These are phyloP conservation scores for Podila verticillata DNA, from an alignment of 192 early-diverging fungal species.

Conservation along the genomic window DNA sequence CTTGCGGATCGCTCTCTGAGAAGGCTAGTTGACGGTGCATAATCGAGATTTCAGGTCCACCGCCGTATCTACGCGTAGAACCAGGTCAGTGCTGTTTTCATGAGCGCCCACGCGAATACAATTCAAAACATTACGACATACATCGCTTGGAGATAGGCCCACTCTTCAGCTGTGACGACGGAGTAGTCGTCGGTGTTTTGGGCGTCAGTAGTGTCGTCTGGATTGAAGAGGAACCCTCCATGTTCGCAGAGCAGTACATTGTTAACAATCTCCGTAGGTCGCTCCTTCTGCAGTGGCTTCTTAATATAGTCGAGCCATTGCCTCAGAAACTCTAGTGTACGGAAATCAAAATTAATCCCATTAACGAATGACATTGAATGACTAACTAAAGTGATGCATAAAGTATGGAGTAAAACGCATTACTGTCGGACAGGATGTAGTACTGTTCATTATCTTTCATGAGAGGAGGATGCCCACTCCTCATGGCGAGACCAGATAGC, in stretches of 20 bases:
- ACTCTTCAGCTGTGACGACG: constrained; percentile 19
- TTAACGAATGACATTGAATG: neutral
- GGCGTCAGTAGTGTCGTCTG: constrained; percentile 6
- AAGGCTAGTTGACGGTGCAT: neutral
- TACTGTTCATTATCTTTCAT: neutral
- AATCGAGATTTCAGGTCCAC: constrained; percentile 9
- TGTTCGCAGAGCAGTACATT: constrained; percentile 21
- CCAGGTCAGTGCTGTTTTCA: too few species aligned
- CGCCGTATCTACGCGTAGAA: constrained; percentile 14
- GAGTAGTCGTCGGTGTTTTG: constrained; percentile 5
- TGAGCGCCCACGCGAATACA: too few species aligned
- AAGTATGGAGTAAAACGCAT: neutral
- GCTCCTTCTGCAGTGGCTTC: constrained; percentile 9
- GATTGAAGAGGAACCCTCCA: constrained; percentile 18
- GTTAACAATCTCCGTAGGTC: constrained; percentile 16
- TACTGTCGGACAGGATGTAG: neutral
- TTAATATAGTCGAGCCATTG: constrained; percentile 27
- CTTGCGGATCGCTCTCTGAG: neutral
- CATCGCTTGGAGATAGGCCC: constrained; percentile 16
- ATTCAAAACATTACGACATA: constrained; percentile 2
- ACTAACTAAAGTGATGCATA: too few species aligned
- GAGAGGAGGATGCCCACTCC: neutral
- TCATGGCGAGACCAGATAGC: neutral
- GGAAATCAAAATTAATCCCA: neutral
- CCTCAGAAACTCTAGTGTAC: constrained; percentile 17